A percentile compares a stretch with the other conserved stretches of the same genome.
Evolutionary conservation across 2,329 filamentous ascomycete species (phyloP).

Genomic region (Calonectria honghensis): DNA sequence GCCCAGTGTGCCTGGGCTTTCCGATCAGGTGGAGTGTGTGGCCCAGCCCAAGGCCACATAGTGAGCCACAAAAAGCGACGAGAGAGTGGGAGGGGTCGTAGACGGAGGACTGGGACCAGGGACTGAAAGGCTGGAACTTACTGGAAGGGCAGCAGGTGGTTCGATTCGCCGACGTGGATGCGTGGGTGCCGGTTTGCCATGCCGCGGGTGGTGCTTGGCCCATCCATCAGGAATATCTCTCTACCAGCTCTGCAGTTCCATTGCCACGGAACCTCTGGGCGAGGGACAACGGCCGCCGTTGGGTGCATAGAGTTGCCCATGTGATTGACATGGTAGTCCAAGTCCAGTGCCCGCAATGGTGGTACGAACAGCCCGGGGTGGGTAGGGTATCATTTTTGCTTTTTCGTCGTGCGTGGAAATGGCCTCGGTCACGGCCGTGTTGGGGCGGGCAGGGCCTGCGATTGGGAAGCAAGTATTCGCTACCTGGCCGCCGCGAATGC

Average conservation of each 20-base stretch:
- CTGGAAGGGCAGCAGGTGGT: conserved; percentile 46
- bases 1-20: conserved; percentile 53
- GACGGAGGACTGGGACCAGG: conserved; percentile 34
- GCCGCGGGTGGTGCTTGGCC: conserved; percentile 37
- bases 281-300: conserved; percentile 35
- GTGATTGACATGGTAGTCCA: conserved; percentile 52
- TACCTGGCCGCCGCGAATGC: conserved; percentile 45
- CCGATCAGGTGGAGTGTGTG: conserved; percentile 50
- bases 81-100: conserved; percentile 39
- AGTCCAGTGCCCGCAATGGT: conserved; percentile 49
- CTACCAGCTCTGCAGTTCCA: conserved; percentile 39
- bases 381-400: conserved; percentile 50
- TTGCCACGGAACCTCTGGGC: conserved; percentile 34
- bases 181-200: conserved; percentile 43
- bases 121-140: conserved; percentile 39
- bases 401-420: conserved; percentile 43
- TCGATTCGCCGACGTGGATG: conserved; percentile 47
- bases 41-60: conserved; percentile 38
- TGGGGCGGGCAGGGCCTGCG: conserved; percentile 15
- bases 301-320: conserved; percentile 52
- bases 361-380: conserved; percentile 52
- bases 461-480: conserved; percentile 43
- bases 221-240: conserved; percentile 48
- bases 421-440: conserved; percentile 16
- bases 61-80: conserved; percentile 12